phyloP scores from a whole-genome alignment of 2,329 filamentous ascomycete species.

The Rachicladosporium sp. region DNA sequence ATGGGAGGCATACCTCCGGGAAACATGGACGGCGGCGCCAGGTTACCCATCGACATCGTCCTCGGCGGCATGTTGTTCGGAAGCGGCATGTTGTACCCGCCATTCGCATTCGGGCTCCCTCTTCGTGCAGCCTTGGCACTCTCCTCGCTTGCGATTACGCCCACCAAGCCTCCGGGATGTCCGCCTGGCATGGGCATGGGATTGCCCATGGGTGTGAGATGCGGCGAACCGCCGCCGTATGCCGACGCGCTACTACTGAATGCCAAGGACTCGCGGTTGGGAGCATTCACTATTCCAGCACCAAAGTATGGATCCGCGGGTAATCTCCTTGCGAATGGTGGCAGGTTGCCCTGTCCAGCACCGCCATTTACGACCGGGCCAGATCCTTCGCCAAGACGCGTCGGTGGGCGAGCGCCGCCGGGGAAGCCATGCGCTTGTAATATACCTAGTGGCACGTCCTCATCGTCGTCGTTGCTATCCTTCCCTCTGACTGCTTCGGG shows the following conservation, averaged over 20 bases:
- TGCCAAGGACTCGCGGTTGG: conserved; percentile 62
- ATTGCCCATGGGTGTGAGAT: conserved; percentile 3
- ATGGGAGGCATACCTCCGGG: conserved; percentile 14
- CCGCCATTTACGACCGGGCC: conserved; percentile 37
- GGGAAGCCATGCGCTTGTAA: conserved; percentile 83
- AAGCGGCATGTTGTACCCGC: conserved; percentile 16
- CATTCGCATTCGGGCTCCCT: conserved; percentile 55
- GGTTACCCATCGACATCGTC: conserved; percentile 23
- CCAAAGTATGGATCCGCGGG: conserved; percentile 79
- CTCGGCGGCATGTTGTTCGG: conserved; percentile 21
- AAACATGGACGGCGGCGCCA: conserved; percentile 16
- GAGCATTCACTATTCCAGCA: conserved; percentile 59
- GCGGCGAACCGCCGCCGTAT: conserved; percentile 25
- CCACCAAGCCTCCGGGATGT: conserved; percentile 68
- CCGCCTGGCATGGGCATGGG: conserved; percentile 11
- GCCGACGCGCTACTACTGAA: conserved; percentile 26
- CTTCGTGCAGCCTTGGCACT: conserved; percentile 63
- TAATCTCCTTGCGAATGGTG: conserved; percentile 70
- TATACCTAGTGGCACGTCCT: conserved; percentile 77
- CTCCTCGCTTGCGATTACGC: conserved; percentile 79
- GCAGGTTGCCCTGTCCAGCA: conserved; percentile 44
- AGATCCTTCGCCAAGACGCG: conserved; percentile 48
- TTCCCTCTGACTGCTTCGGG: conserved; percentile 13
- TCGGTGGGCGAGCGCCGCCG: conserved; percentile 61
- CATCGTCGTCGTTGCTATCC: conserved; percentile 58